Base-by-base conservation (phyloP, 108 stramenopile genomes). In the Skeletonema marinoi region DNA sequence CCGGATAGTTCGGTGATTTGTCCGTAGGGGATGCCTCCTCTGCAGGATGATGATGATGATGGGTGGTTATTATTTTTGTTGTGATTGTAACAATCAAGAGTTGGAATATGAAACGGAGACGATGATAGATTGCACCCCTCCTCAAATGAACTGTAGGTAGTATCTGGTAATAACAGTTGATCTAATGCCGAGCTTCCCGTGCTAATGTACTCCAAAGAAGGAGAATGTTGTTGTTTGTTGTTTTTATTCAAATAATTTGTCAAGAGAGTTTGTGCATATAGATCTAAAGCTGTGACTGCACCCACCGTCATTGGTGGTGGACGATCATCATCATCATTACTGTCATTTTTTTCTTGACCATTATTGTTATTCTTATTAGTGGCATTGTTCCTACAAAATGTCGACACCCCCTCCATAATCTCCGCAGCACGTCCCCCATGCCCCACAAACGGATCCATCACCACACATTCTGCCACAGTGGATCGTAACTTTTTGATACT, bases 1-100 rank as follows among this genome's bases (percentile, higher is more conserved):
- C 85, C 85, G 12, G 78, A 79, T 32, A 79, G 54, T 78, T 86
- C 81, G 4, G 78, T 80, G 30, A 86, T 73, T 65, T 69, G 58
- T 60, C 81, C 81, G 31, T 78, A 86, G 12, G 65, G 73, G 11
- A 86, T 71, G 8, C 85, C 85, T 10, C 39, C 56, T 25, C 32
- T 42, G 0, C 32, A 63, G 10, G 21, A 56, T 2, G 54, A 56
- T 2, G 16, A 46, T 11, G 39, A 11, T 41, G 39, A 32, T 25
- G 0, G 25, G 0, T 25, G 0, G 25, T 25, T 25, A 25, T 25
- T 25, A 25, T 25, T 25, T 0, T 41, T 33, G 8, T 60, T 5
- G 30, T 33, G 10, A 30, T 41, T 36, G 19, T 73, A 32, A 31
- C 5, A 38, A 11, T 58, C 12, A 51, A 30, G 4, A 19, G 12